Evolutionary conservation across 352 stramenopile species (phyloP), one percentile per base, ranked within the genome.

Genomic region (Phytophthora quininea): DNA sequence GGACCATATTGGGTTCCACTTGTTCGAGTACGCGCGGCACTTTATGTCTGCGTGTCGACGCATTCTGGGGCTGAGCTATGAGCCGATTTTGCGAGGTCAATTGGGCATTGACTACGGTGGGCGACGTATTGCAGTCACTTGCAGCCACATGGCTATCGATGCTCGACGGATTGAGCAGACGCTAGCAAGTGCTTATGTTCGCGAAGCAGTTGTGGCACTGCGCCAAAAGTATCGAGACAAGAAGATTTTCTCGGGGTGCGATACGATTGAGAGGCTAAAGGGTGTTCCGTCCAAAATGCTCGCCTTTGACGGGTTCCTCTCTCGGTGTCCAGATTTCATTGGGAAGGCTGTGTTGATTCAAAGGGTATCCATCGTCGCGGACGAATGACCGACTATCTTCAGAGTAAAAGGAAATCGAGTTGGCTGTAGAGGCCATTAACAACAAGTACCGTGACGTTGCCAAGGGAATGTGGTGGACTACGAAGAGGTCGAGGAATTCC

Each of bases 201-300:
- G 79, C 0, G 84, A 92, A 15, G 67, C 67, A 32, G 75, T 92
- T 0, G 82, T 91, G 7, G 40, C 54, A 9, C 60, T 93, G n/a
- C 82, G 82, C 0, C 80, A 91, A 48, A 82, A 84, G 45, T 87
- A 88, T 50, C 65, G 67, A 1, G 81, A 82, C 45, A 92, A 91
- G 71, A 89, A 82, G 51, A 97, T 98, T 45, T 91, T 98, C 63
- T 88, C 92, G 14, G 96, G 94, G 1, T 97, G 98, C 65, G 95
- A 99, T 72, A 88, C 87, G 5, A 72, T 99, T 49, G 97, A 99
- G 70, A 91, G 96, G 1, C 74, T 99, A 4, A 98, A 98, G 67
- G 97, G 97, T 14, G 96, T 99, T 42, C 96, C 96, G 31, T 83
- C 98, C 33, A 99, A 99, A 76, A 89, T 99, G 40, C 74, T 99